phyloP scores from a whole-genome alignment of 176 grass and related monocot species.

The Carex parvula region DNA sequence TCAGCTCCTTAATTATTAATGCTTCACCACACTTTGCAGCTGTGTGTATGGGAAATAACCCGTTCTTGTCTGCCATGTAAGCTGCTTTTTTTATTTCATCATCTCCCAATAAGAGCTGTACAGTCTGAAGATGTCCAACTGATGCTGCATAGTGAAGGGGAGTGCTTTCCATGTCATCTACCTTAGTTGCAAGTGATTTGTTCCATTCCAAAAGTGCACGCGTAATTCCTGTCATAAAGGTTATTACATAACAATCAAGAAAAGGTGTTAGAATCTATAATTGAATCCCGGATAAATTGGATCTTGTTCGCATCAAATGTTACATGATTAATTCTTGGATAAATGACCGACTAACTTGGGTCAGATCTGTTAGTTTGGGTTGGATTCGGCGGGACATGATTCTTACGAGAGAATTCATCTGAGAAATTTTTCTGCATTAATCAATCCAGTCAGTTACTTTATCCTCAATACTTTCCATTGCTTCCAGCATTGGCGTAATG shows the following conservation, averaged over 20 bases:
- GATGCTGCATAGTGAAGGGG: slow-evolving; percentile 75
- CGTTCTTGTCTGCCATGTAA: slow-evolving; percentile 44
- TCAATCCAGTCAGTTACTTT: no score
- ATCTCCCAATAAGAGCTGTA: slow-evolving; percentile 41
- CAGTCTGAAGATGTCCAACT: slow-evolving; percentile 25
- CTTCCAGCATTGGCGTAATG: not conserved
- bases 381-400: not conserved
- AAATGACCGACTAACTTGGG: no score
- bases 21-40: slow-evolving; percentile 44
- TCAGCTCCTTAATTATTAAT: slow-evolving; percentile 47
- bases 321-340: not conserved
- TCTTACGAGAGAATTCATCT: not conserved
- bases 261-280: not conserved
- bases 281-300: not conserved
- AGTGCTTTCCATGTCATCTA: slow-evolving; percentile 46
- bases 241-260: not conserved
- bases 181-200: slow-evolving; percentile 26
- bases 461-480: not conserved
- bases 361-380: not conserved
- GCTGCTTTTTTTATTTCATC: slow-evolving; percentile 23
- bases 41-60: slow-evolving; percentile 58
- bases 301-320: not conserved
- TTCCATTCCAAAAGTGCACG: slow-evolving; percentile 43
- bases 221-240: slow-evolving; percentile 50
- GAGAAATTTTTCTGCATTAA: not conserved